Evolutionary conservation across 208 protist genomes (phyloP).

Genomic region (Leishmania guyanensis): DNA sequence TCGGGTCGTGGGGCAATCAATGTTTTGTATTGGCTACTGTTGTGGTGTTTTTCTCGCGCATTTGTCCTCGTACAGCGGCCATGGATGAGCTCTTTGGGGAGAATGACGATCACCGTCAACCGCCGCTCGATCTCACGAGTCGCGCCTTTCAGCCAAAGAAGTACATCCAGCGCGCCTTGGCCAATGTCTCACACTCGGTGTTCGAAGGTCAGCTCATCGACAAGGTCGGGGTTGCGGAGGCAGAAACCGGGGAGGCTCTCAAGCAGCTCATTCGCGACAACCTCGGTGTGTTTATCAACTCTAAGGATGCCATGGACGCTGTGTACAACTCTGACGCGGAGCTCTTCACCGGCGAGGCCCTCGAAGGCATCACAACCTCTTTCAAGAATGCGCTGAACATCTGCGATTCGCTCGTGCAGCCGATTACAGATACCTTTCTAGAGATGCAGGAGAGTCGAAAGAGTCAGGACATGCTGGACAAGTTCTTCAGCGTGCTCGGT

Average conservation of each 20-base stretch:
- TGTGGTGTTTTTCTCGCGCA: not conserved
- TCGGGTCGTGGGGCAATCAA: not conserved
- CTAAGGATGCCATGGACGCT: slow-evolving; percentile 78
- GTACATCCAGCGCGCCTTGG: slow-evolving; percentile 60
- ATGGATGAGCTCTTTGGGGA: slow-evolving; percentile 42
- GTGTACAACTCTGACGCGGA: slow-evolving; percentile 70
- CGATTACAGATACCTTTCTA: slow-evolving; percentile 61
- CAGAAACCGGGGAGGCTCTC: slow-evolving; percentile 55
- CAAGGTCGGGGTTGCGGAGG: slow-evolving; percentile 39
- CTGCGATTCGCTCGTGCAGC: slow-evolving; percentile 55
- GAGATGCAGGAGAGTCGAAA: slow-evolving; percentile 49
- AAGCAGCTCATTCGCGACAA: slow-evolving; percentile 84
- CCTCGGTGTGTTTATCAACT: slow-evolving; percentile 84
- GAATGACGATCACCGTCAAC: slow-evolving; percentile 20
- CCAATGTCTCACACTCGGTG: slow-evolving; percentile 44
- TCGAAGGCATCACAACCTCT: slow-evolving; percentile 56
- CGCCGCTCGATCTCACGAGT: slow-evolving; percentile 65
- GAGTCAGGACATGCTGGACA: slow-evolving; percentile 71
- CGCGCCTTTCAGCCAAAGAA: slow-evolving; percentile 70
- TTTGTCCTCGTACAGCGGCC: not conserved
- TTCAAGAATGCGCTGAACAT: slow-evolving; percentile 55
- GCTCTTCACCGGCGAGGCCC: slow-evolving; percentile 84
- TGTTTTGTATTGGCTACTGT: not conserved
- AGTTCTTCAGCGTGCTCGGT: slow-evolving; percentile 70
- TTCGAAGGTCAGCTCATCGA: slow-evolving; percentile 58